Conservation (phyloP, 192 early-diverging fungal species). For the Endogone sp. region DNA sequence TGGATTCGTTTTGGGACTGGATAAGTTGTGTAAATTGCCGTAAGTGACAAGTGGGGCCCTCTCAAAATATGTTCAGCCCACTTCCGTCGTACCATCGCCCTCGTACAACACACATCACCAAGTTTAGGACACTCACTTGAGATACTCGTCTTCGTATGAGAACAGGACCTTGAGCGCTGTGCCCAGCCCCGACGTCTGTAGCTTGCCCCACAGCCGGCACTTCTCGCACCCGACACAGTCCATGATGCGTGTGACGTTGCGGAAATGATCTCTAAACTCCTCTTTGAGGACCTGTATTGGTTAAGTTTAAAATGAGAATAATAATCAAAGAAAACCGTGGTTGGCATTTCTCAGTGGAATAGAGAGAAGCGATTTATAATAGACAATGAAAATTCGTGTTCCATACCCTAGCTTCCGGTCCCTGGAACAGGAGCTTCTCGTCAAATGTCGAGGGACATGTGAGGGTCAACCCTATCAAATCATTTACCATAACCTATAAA, state of each 20-base stretch:
- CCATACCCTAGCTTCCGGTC: slow-evolving; percentile 48
- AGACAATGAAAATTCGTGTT: background rate
- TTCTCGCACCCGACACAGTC: slow-evolving; percentile 99
- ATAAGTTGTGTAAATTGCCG: slow-evolving; percentile 6
- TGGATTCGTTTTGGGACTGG: slow-evolving; percentile 44
- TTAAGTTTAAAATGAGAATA: background rate
- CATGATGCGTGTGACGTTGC: slow-evolving; percentile 97
- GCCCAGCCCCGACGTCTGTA: slow-evolving; percentile 93
- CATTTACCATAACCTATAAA: slow-evolving; percentile 47
- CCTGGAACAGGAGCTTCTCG: slow-evolving; percentile 81
- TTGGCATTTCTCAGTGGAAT: background rate
- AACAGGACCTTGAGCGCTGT: slow-evolving; percentile 96
- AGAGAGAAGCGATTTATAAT: background rate
- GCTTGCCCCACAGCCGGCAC: slow-evolving; percentile 97
- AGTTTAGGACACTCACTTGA: slow-evolving; percentile 37
- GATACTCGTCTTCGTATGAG: slow-evolving; percentile 73
- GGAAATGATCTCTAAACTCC: slow-evolving; percentile 89
- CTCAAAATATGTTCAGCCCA: no score
- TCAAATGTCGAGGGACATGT: slow-evolving; percentile 84
- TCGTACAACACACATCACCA: no score
- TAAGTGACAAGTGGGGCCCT: slow-evolving; percentile 16
- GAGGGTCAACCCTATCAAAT: slow-evolving; percentile 53
- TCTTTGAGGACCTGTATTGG: slow-evolving; percentile 58
- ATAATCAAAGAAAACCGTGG: background rate
- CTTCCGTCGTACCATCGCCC: no score